Evolutionary conservation across 1,139 yeast genomes (phyloP), one percentile per base, ranked within the genome.

Genomic region (Candida sp.): DNA sequence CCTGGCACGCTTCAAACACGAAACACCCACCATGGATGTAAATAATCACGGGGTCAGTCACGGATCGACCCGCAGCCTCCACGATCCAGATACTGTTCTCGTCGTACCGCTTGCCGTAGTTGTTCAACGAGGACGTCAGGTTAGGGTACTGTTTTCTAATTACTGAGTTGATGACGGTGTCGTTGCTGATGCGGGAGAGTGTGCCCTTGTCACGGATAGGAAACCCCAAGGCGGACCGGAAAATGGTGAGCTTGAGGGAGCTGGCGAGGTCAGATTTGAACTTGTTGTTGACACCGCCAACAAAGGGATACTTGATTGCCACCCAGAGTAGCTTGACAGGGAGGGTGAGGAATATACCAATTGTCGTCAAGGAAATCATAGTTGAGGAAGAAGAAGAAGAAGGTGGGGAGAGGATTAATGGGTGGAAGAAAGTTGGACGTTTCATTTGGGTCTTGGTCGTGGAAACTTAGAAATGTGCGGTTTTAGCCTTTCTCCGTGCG

Each of bases 21-120:
- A 66, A 77, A 2, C 81, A 81, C 2, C 82, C 82, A 23, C 82
- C 81, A 54, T 77, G 81, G 11, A 63, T 53, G 54, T 65, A 77
- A 27, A 77, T 59, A 11, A 77, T 58, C n/a, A 77, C 59, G 0
- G 80, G 80, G 52, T 75, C 79, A 28, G 28, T 3, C 4, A 4
- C 22, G 7, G 25, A 57, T 30, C 71, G 58, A 38, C 63, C 55
- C 3, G 64, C 63, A 44, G 65, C 67, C 53, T 72, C 72, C 4
- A 65, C 72, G 7, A 77, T 47, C 81, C 81, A 77, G 42, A 64
- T 59, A 6, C 77, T 70, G 48, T 67, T 62, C n/a, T 63, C 55
- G 47, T 72, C 76, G 52, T 61, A 75, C 31, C 55, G 56, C 43
- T 66, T 63, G 7, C 81, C 81, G 49, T 66, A 76, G 7, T 67